Conservation (phyloP, 2,329 filamentous ascomycete genomes). For the Zymoseptoria crescenta region DNA sequence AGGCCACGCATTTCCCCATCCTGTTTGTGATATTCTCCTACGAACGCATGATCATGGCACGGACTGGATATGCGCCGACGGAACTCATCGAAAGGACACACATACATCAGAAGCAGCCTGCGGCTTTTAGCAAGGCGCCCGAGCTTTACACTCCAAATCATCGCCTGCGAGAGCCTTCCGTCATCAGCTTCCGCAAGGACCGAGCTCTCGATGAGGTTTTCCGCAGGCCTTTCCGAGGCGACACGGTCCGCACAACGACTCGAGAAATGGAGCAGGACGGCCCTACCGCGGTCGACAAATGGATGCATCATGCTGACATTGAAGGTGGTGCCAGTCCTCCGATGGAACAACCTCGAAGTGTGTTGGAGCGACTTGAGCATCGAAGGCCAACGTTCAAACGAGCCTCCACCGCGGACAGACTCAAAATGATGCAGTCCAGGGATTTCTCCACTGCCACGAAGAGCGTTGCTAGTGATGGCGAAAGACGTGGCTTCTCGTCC, state of each 20-base stretch:
- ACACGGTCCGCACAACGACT: conserved; percentile 50
- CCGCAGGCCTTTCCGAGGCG: conserved; percentile 55
- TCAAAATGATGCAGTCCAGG: conserved; percentile 25
- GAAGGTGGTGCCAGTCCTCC: conserved; percentile 49
- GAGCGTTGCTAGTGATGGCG: conserved; percentile 52
- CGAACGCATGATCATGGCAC: conserved; percentile 69
- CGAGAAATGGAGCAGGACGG: conserved; percentile 41
- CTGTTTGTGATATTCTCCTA: conserved; percentile 82
- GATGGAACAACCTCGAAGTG: conserved; percentile 52
- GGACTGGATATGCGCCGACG: conserved; percentile 69
- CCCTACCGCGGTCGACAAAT: conserved; percentile 77
- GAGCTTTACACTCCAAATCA: conserved; percentile 63
- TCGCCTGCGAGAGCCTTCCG: conserved; percentile 64
- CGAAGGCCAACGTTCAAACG: conserved; percentile 46
- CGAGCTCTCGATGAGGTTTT: conserved; percentile 88
- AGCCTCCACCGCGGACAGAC: conserved; percentile 36
- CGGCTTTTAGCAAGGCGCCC: conserved; percentile 25
- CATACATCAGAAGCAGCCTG: conserved; percentile 20
- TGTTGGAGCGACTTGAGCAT: conserved; percentile 51
- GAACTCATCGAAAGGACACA: conserved; percentile 70
- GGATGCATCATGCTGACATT: conserved; percentile 68
- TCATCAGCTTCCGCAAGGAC: conserved; percentile 83
- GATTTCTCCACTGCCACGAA: conserved; percentile 45
- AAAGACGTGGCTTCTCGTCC: conserved; percentile 31
- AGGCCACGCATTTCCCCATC: conserved; percentile 80